Percentiles rank a stretch among this genome's conserved stretches.
Evolutionary conservation across 805 yeast species (phyloP).

Genomic region (Danielia oregonensis): DNA sequence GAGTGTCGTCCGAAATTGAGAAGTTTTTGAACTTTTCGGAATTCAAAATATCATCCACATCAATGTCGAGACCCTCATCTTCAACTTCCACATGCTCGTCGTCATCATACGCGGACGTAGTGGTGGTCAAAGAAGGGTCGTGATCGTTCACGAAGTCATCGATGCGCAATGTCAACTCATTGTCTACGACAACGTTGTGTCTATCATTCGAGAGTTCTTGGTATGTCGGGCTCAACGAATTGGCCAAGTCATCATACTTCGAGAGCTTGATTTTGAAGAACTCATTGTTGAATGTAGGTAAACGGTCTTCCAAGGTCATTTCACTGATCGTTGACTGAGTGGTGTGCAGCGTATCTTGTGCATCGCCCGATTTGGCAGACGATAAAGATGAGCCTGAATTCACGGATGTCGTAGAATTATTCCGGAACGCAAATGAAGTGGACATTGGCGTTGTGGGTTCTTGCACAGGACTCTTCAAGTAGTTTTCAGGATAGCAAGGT

Average conservation of each 20-base stretch:
- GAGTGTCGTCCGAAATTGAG: conserved; percentile 14
- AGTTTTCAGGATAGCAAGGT: conserved; percentile 48
- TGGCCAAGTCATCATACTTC: conserved; percentile 32
- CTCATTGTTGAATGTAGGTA: conserved; percentile 35
- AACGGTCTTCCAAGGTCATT: conserved; percentile 16
- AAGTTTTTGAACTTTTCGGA: conserved; percentile 37
- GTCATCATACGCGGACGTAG: conserved; percentile 2
- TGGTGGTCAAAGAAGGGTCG: conserved; percentile 3
- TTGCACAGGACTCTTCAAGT: conserved; percentile 17
- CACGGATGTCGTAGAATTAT: conserved; percentile 1
- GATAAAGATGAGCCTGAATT: background rate
- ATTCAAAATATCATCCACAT: conserved; percentile 40
- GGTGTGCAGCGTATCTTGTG: background rate
- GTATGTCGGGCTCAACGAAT: background rate
- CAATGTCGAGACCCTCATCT: conserved; percentile 40
- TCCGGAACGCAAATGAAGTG: background rate
- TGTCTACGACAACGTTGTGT: conserved; percentile 26
- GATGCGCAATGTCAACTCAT: conserved; percentile 31
- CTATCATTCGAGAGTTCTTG: conserved; percentile 6
- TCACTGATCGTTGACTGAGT: conserved; percentile 4
- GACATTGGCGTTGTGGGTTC: background rate
- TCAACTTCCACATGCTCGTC: conserved; percentile 22
- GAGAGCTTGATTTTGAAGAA: conserved; percentile 31
- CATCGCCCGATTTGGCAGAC: background rate
- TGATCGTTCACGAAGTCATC: conserved; percentile 29